These are phyloP conservation scores for Aspergillus neotritici DNA, from an alignment of 2,329 filamentous ascomycete genomes.

Conservation along the genomic window DNA sequence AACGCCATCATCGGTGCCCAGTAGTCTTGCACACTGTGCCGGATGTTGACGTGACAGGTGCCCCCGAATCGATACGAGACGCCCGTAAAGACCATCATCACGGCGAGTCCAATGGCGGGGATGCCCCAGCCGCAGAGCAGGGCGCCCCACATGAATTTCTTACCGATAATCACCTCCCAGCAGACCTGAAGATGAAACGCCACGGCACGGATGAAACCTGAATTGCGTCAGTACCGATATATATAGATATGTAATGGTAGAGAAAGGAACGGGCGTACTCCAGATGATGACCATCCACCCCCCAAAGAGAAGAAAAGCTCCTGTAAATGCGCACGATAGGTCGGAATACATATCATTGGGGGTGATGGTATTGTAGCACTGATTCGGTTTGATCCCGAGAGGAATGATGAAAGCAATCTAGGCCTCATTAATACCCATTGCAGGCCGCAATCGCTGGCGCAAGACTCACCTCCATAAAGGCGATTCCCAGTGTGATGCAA, in stretches of 20 bases:
- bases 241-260: no score
- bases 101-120: slow-evolving; percentile 65
- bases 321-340: slow-evolving; percentile 78
- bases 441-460: neutral
- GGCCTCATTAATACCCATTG: neutral
- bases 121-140: slow-evolving; percentile 79
- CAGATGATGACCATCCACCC: slow-evolving; percentile 81
- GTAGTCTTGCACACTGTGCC: slow-evolving; percentile 73
- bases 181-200: slow-evolving; percentile 96
- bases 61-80: slow-evolving; percentile 90
- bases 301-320: slow-evolving; percentile 76
- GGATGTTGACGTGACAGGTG: slow-evolving; percentile 91
- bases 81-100: slow-evolving; percentile 78
- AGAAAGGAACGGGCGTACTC: slow-evolving; percentile 49
- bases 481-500: slow-evolving; percentile 69
- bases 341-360: slow-evolving; percentile 85
- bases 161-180: slow-evolving; percentile 88
- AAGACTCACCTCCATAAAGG: slow-evolving; percentile 68
- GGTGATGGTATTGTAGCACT: slow-evolving; percentile 87
- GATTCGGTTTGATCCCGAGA: slow-evolving; percentile 66
- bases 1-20: slow-evolving; percentile 86
- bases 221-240: neutral
- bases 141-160: slow-evolving; percentile 81
- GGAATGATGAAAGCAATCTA: slow-evolving; percentile 89
- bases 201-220: slow-evolving; percentile 77